A percentile compares a stretch with the other conserved stretches of the same genome.
These are phyloP conservation scores for Myxozyma geophila DNA, from an alignment of 805 yeast genomes.

Conservation along the genomic window DNA sequence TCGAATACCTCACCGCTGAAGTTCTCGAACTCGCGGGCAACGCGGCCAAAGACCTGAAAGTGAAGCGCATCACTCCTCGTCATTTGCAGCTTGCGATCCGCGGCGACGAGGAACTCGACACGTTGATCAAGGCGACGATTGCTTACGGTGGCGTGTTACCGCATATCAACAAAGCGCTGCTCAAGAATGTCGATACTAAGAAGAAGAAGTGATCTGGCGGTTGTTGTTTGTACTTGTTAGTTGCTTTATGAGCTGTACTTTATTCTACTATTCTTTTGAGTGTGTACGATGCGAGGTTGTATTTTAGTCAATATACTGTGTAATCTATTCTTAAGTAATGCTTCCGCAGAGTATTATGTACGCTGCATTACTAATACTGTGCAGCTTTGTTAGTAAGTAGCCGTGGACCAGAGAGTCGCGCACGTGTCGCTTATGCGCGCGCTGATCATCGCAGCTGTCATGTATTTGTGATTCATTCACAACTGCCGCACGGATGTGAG, in stretches of 20 bases:
- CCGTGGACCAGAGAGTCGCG: too few species aligned
- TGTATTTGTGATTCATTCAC: too few species aligned
- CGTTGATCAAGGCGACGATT: conserved; percentile 90
- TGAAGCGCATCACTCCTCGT: conserved; percentile 96
- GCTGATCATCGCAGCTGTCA: too few species aligned
- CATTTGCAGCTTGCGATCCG: conserved; percentile 95
- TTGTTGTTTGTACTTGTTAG: not conserved
- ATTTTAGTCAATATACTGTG: not conserved
- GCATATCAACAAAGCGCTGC: conserved; percentile 67
- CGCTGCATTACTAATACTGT: too few species aligned
- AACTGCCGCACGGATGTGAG: too few species aligned
- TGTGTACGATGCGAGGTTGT: not conserved
- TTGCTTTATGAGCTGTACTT: not conserved
- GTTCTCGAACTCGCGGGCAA: conserved; percentile 97
- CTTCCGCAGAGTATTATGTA: too few species aligned
- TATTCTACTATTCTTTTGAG: not conserved
- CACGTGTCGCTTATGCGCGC: too few species aligned
- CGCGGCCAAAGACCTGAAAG: conserved; percentile 96
- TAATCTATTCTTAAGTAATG: too few species aligned
- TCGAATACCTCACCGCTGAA: conserved; percentile 97
- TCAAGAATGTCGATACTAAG: conserved; percentile 27
- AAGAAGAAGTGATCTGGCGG: conserved; percentile 15
- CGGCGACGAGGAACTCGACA: conserved; percentile 97
- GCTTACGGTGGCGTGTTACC: conserved; percentile 99
- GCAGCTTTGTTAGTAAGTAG: too few species aligned